Base-by-base conservation (phyloP, 164 flowering plant genomes). In the Cinnamomum micranthum region DNA sequence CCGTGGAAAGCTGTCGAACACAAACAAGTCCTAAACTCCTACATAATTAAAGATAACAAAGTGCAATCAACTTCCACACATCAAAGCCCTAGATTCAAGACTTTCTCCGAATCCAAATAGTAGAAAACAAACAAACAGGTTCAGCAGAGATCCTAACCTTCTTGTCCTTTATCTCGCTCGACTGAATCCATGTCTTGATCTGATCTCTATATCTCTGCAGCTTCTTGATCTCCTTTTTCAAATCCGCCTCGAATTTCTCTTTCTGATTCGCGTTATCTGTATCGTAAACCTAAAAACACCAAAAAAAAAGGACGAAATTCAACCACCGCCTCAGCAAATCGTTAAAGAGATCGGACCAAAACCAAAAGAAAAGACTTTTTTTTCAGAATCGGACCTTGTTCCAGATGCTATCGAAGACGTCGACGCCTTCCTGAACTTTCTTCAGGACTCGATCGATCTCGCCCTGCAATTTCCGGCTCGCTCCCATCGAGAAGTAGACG, bases 151-250 rank as follows among this genome's bases (percentile, higher is more conserved):
- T 12, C 72, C 76, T 50, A 7, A 92, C 99, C 90, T 95, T 95
- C 84, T 95, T 95, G 75, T 95, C 99, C 84, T 95, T 95, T 76
- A 95, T 95, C 79, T 95, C 99, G 55, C 97, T 95, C 33, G 99
- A 95, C 80, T 94, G 99, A 69, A 94, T 92, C 99, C 98, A 96
- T 78, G 99, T 92, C 90, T 96, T 94, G 74, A 96, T 94, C 85
- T 96, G 99, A 80, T 96, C 99, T 71, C 99, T 84, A 78, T 96
- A 96, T 79, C 97, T 85, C 90, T 96, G 99, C 73, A 96, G 79
- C 80, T 96, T 96, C 88, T 96, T 96, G 55, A 96, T 96, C 84
- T 96, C 99, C 85, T 96, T 96, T 91, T 96, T 96, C 86, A 96
- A 84, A 86, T 96, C 98, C 1, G 99, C 99, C 81, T 96, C 99